Base-by-base conservation (phyloP, 768 basidiomycete genomes). In the Termitomyces titanicus region DNA sequence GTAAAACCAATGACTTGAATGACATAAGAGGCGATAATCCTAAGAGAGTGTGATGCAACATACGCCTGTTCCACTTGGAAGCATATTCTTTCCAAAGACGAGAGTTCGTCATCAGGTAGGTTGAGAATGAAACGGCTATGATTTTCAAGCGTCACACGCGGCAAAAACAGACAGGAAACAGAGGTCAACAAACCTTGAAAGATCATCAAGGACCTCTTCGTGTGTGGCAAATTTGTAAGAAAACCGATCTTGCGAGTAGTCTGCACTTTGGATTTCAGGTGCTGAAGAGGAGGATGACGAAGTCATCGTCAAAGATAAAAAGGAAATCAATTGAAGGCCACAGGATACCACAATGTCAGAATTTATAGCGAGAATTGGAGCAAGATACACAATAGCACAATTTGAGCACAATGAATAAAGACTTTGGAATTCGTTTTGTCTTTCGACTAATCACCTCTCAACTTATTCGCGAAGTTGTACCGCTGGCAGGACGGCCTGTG, bases 41-140 rank as follows among this genome's bases (percentile, higher is more conserved):
- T 33, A 47, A 24, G 18, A 40, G 58, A 46, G 47, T 38, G 59
- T 51, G 56, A 45, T 60, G 31, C 38, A 34, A 79, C 94, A 65
- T 68, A 98, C 93, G 96, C 97, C 80, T 98, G 95, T 72, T 99
- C 97, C 57, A 98, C 92, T 73, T 98, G 96, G 74, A 98, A 99
- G 74, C 93, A 98, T 63, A 98, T 85, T 56, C 97, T 85, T 66
- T 97, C 95, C 52, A 96, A 78, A 15, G 90, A 93, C 47, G 84
- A 82, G 53, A 96, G 83, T 74, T 99, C 97, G 67, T 91, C 89
- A 60, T 90, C 87, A 20, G 97, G 96, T 57, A 99, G 84, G 71
- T 98, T 98, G 61, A 98, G 80, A 62, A 99, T 92, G 69, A 98
- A 98, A 48, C 97, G 92, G 70, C 93, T 96, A 60, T 15, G 45